These are phyloP conservation scores for Rugosomyces carneus DNA, from an alignment of 1,284 basidiomycete genomes.

Conservation along the genomic window DNA sequence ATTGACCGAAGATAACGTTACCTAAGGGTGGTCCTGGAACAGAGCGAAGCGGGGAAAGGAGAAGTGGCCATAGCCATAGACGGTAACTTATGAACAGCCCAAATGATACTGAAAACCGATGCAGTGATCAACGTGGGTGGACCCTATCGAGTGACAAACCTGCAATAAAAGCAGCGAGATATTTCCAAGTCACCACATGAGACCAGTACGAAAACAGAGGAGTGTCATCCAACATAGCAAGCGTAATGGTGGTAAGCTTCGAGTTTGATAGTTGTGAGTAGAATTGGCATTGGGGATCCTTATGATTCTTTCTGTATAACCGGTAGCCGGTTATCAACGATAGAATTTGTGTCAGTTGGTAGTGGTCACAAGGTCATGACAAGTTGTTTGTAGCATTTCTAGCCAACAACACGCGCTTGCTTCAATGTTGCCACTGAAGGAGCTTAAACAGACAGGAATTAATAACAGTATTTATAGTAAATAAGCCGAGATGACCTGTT, in stretches of 20 bases:
- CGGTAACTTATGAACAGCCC: conserved; percentile 18
- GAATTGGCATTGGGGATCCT: not conserved
- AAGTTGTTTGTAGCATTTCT: no score
- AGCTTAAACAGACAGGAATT: no score
- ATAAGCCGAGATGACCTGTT: no score
- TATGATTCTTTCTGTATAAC: conserved; percentile 6
- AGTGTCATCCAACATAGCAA: not conserved
- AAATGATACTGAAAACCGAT: conserved; percentile 15
- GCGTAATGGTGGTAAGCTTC: conserved; percentile 1
- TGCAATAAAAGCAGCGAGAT: conserved; percentile 4
- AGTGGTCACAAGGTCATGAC: not conserved
- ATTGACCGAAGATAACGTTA: conserved; percentile 25
- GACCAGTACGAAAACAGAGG: not conserved
- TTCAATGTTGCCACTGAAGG: no score
- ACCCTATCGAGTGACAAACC: not conserved
- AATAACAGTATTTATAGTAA: no score
- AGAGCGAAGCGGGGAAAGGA: conserved; percentile 28
- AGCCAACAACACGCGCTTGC: no score
- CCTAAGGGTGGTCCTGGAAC: conserved; percentile 29
- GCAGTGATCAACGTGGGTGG: not conserved
- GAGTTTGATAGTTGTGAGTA: not conserved
- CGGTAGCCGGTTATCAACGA: not conserved
- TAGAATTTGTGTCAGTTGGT: no score
- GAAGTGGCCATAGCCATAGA: conserved; percentile 25
- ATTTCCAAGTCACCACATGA: not conserved